Conservation (phyloP, 305 asterid genomes). For the Solanum hybrid region DNA sequence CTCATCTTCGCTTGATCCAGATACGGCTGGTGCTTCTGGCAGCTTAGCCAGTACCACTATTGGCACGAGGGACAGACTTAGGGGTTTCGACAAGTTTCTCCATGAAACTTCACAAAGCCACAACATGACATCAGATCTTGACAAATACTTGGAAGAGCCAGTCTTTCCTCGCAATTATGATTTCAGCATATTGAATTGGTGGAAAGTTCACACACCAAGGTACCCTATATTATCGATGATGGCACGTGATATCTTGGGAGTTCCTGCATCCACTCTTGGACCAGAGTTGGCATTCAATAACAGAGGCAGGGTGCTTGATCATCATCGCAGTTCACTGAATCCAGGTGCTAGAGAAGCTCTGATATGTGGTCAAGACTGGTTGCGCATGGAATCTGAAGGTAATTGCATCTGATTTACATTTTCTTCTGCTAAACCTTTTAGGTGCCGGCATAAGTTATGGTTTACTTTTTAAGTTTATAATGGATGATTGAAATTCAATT, state of each 20-base stretch:
- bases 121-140: constrained; percentile 64
- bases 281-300: constrained; percentile 58
- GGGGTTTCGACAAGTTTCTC: constrained; percentile 82
- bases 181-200: constrained; percentile 88
- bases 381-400: constrained; percentile 68
- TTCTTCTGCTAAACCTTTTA: neutral
- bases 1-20: constrained; percentile 38
- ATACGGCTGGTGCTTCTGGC: constrained; percentile 30
- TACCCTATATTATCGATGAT: constrained; percentile 88
- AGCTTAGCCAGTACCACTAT: constrained; percentile 36
- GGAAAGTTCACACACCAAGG: constrained; percentile 97
- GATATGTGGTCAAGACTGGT: constrained; percentile 92
- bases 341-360: constrained; percentile 79
- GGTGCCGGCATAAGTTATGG: neutral
- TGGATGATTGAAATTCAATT: neutral
- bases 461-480: neutral
- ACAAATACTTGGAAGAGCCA: constrained; percentile 77
- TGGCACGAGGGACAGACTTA: constrained; percentile 61
- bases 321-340: constrained; percentile 44
- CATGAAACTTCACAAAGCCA: constrained; percentile 66
- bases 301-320: constrained; percentile 60
- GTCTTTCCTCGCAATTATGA: constrained; percentile 78
- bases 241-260: constrained; percentile 83
- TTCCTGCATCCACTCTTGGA: constrained; percentile 74
- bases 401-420: neutral